These are phyloP conservation scores for Candida manassasensis DNA, from an alignment of 805 yeast genomes.

Conservation along the genomic window DNA sequence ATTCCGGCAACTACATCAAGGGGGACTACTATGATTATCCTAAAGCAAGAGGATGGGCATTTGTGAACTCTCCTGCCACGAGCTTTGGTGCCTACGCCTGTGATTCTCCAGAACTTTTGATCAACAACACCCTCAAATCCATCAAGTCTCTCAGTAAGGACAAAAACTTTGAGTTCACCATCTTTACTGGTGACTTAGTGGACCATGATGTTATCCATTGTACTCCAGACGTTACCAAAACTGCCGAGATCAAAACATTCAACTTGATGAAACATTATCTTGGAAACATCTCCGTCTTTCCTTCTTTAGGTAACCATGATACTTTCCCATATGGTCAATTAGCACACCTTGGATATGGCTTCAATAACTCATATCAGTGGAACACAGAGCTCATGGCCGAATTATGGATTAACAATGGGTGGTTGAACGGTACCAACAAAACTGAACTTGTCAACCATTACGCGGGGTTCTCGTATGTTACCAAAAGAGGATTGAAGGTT, in stretches of 20 bases:
- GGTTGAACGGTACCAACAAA: slow-evolving; percentile 31
- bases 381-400: slow-evolving; percentile 34
- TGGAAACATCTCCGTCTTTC: slow-evolving; percentile 50
- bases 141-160: slow-evolving; percentile 13
- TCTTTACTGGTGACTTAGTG: slow-evolving; percentile 72
- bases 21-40: slow-evolving; percentile 33
- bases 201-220: slow-evolving; percentile 57
- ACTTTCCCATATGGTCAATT: slow-evolving; percentile 69
- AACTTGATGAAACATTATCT: slow-evolving; percentile 51
- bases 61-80: slow-evolving; percentile 45
- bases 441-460: slow-evolving; percentile 42
- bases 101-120: slow-evolving; percentile 60
- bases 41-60: slow-evolving; percentile 15
- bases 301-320: slow-evolving; percentile 69
- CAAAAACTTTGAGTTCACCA: slow-evolving; percentile 50
- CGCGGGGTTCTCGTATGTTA: slow-evolving; percentile 55
- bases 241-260: slow-evolving; percentile 67
- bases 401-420: slow-evolving; percentile 33
- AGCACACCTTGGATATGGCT: slow-evolving; percentile 41
- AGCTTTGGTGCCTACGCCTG: slow-evolving; percentile 60
- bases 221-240: slow-evolving; percentile 60
- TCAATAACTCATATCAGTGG: slow-evolving; percentile 31
- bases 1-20: slow-evolving; percentile 18
- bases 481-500: slow-evolving; percentile 53
- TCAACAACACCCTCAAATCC: slow-evolving; percentile 50